phyloP scores from a whole-genome alignment of 2,329 filamentous ascomycete genomes.

The Sporothrix globosa region DNA sequence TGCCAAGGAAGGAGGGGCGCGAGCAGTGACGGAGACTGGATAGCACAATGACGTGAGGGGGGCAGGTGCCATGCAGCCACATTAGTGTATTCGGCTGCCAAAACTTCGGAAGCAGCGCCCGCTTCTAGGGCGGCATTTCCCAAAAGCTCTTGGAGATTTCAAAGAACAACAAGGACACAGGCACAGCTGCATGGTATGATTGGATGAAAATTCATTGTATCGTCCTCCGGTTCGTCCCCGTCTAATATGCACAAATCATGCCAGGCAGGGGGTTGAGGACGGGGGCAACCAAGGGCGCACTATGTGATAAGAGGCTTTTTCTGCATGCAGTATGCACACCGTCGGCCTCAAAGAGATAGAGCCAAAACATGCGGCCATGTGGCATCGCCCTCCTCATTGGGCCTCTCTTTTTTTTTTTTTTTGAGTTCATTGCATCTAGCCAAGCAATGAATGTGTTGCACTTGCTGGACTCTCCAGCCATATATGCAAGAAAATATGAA shows the following conservation, averaged over 20 bases:
- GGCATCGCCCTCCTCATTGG: not conserved
- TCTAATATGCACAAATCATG: not conserved
- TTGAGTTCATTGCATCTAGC: not conserved
- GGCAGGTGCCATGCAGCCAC: not conserved
- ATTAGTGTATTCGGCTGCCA: not conserved
- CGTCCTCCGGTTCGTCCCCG: not conserved
- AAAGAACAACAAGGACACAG: not conserved
- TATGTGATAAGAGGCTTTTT: not conserved
- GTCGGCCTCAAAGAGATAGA: not conserved
- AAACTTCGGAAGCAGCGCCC: not conserved
- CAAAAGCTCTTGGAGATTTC: not conserved
- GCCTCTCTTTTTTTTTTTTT: not conserved
- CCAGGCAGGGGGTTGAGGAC: not conserved
- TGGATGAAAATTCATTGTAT: conserved; percentile 5
- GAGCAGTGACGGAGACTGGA: not conserved
- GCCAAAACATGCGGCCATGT: conserved; percentile 13
- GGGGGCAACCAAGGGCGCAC: not conserved
- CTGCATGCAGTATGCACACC: conserved; percentile 6
- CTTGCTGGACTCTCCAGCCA: not conserved
- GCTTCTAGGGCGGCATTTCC: not conserved
- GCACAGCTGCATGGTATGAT: not conserved
- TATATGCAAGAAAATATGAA: not conserved
- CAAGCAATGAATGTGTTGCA: not conserved
- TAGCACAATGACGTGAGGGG: conserved; percentile 1
- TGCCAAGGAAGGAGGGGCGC: conserved; percentile 13